Evolutionary conservation across 2,329 filamentous ascomycete genomes (phyloP).

Genomic region (Fusarium floridanum): DNA sequence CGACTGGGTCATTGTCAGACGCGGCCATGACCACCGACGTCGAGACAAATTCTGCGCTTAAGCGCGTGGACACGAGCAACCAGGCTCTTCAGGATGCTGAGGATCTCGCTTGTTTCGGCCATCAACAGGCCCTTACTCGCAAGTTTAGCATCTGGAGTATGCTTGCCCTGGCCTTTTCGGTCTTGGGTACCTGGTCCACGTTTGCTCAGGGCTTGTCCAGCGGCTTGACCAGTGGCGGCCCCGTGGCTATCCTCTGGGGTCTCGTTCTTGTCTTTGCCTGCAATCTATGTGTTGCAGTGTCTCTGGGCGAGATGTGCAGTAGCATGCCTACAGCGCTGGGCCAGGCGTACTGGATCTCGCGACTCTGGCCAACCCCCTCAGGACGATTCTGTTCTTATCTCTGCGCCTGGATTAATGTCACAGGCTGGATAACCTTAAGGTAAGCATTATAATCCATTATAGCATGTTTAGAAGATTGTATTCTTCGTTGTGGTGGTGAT

Average conservation of each 20-base stretch:
- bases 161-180: constrained; percentile 68
- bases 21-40: constrained; percentile 44
- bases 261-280: constrained; percentile 65
- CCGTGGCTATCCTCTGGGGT: constrained; percentile 68
- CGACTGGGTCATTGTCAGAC: constrained; percentile 39
- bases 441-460: neutral
- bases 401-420: constrained; percentile 73
- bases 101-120: constrained; percentile 58
- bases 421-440: constrained; percentile 68
- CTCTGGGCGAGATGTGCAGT: constrained; percentile 68
- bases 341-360: constrained; percentile 68
- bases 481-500: neutral
- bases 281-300: constrained; percentile 66
- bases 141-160: constrained; percentile 69
- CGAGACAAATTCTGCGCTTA: constrained; percentile 43
- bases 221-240: constrained; percentile 67
- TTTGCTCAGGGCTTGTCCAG: constrained; percentile 63
- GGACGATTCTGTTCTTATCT: constrained; percentile 68
- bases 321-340: constrained; percentile 72
- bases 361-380: constrained; percentile 51
- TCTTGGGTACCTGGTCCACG: constrained; percentile 70
- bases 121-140: constrained; percentile 55
- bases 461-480: neutral
- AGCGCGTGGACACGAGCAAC: constrained; percentile 38
- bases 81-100: constrained; percentile 52